A percentile compares a stretch with the other conserved stretches of the same genome.
These are phyloP conservation scores for Cladorrhinum samala DNA, from an alignment of 495 filamentous ascomycete genomes.

Conservation along the genomic window DNA sequence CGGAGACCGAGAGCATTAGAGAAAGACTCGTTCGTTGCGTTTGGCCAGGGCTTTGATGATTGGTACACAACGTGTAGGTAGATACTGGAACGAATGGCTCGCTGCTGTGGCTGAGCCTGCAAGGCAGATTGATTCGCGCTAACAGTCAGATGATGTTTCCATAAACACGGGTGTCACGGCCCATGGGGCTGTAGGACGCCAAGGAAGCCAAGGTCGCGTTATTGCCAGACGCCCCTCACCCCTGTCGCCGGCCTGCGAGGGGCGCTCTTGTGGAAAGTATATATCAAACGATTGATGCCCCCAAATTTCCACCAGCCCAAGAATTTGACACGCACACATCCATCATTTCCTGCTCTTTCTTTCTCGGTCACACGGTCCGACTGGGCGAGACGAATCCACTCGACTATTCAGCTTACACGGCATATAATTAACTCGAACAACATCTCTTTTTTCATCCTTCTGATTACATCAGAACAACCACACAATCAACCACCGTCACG, in stretches of 20 bases:
- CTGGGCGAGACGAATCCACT: not conserved
- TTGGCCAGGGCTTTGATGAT: not conserved
- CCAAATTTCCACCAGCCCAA: not conserved
- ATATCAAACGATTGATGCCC: not conserved
- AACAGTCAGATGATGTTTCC: too few relatives aligned
- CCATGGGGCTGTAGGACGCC: not conserved
- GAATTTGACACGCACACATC: not conserved
- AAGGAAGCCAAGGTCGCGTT: not conserved
- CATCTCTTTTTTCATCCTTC: not conserved
- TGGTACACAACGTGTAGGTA: not conserved
- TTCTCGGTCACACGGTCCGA: not conserved
- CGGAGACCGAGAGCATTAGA: too few relatives aligned
- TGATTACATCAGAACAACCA: not conserved
- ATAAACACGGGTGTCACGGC: not conserved
- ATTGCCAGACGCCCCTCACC: not conserved
- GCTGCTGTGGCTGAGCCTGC: too few relatives aligned
- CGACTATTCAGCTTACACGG: too few relatives aligned
- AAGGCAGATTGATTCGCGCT: too few relatives aligned
- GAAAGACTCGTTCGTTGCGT: too few relatives aligned
- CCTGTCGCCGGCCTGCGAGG: too few relatives aligned
- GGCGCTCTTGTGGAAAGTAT: not conserved
- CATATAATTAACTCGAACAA: not conserved
- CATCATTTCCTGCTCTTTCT: not conserved
- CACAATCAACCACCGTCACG: slow-evolving; percentile 14
- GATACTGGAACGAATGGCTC: too few relatives aligned